phyloP scores from a whole-genome alignment of 176 grass and related monocot genomes.

The Musa itinerans region DNA sequence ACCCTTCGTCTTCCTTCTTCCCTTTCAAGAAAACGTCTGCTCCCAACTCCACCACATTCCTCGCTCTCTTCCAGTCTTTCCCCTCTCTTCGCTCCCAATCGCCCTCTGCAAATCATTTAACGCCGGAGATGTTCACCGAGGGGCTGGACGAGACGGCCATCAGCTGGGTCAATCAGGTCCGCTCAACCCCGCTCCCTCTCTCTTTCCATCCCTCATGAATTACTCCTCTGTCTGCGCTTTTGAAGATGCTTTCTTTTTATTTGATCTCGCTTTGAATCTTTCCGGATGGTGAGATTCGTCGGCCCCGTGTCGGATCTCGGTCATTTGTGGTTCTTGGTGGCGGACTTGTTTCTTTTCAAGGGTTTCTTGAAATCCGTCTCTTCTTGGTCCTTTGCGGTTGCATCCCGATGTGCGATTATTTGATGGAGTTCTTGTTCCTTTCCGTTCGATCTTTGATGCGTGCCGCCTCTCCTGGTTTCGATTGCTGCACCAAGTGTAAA shows the following conservation, averaged over 20 bases:
- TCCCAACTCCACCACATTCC: background rate
- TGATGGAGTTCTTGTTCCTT: background rate
- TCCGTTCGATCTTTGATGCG: background rate
- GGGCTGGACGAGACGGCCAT: constrained; percentile 89
- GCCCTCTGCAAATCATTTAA: background rate
- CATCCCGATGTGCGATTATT: background rate
- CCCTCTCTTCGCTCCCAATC: too few relatives aligned
- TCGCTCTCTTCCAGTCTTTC: background rate
- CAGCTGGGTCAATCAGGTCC: constrained; percentile 81
- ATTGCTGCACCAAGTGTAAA: background rate
- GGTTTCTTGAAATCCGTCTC: background rate
- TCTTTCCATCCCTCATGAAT: background rate
- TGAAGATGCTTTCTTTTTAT: background rate
- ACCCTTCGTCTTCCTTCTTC: too few relatives aligned
- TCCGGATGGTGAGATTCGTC: background rate
- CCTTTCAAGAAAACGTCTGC: background rate
- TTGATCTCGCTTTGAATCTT: background rate
- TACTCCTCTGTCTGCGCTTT: too few relatives aligned
- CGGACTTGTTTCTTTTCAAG: background rate
- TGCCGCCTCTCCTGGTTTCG: background rate
- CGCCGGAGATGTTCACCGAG: constrained; percentile 77
- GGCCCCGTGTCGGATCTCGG: background rate
- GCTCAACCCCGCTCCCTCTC: background rate
- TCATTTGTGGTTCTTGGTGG: background rate
- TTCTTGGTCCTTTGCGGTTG: background rate